phyloP scores from a whole-genome alignment of 2,329 filamentous ascomycete species.

The Thelonectria blattea region DNA sequence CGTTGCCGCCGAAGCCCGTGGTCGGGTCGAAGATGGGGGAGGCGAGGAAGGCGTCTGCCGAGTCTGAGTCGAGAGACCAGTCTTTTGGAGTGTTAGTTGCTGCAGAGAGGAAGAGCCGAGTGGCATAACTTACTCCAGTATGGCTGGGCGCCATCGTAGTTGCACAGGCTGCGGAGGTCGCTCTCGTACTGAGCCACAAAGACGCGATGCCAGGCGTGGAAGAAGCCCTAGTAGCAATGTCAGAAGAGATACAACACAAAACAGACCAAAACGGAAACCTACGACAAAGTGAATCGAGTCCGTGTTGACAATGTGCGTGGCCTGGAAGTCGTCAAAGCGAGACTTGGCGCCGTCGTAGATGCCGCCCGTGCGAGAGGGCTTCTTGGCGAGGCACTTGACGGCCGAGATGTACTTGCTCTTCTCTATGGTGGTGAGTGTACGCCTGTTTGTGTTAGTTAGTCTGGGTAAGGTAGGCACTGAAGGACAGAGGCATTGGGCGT shows the following conservation, averaged over 20 bases:
- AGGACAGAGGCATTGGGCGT: neutral
- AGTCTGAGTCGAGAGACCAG: conserved; percentile 23
- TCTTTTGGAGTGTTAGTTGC: too few species aligned
- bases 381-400: conserved; percentile 31
- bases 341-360: conserved; percentile 29
- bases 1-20: conserved; percentile 41
- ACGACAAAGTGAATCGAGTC: conserved; percentile 36
- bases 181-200: conserved; percentile 30
- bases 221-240: conserved; percentile 15
- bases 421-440: conserved; percentile 22
- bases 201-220: conserved; percentile 26
- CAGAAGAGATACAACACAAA: neutral
- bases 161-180: conserved; percentile 29
- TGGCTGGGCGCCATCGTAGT: conserved; percentile 31
- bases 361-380: conserved; percentile 22
- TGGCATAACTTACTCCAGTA: too few species aligned
- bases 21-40: conserved; percentile 41
- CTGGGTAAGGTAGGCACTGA: too few species aligned
- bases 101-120: too few species aligned
- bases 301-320: conserved; percentile 34
- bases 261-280: conserved; percentile 5
- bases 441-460: conserved; percentile 20
- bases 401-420: conserved; percentile 34
- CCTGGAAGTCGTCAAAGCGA: conserved; percentile 37
- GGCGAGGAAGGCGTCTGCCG: conserved; percentile 17